phyloP scores from a whole-genome alignment of 1,139 yeast genomes.

The Scheffersomyces quercinus region DNA sequence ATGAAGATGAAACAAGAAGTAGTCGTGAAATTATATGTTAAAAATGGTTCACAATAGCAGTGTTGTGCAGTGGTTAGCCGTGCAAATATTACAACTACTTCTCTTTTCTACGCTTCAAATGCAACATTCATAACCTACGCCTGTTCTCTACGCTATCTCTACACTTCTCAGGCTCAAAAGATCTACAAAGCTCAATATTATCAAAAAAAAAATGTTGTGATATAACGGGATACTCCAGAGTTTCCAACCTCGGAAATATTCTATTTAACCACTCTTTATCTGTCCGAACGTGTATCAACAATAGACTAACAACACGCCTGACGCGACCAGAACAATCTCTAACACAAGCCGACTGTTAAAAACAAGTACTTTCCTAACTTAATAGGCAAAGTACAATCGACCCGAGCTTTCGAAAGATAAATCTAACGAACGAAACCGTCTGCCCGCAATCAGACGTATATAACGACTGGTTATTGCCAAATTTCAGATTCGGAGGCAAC shows the following conservation, averaged over 20 bases:
- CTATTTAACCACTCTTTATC: conserved; percentile 52
- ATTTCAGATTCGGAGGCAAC: conserved; percentile 43
- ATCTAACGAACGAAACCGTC: conserved; percentile 15
- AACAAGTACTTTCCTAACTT: conserved; percentile 42
- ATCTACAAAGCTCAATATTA: too few species aligned
- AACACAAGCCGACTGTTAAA: conserved; percentile 13
- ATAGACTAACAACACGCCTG: conserved; percentile 27
- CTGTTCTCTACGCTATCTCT: too few species aligned
- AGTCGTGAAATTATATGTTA: too few species aligned
- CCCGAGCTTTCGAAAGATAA: conserved; percentile 11
- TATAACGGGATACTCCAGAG: conserved; percentile 58
- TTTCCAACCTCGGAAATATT: conserved; percentile 41
- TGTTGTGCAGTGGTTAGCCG: too few species aligned
- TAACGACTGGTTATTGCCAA: conserved; percentile 28
- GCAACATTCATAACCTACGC: too few species aligned
- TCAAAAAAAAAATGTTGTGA: conserved; percentile 38
- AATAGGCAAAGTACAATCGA: conserved; percentile 46
- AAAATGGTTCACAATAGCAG: too few species aligned
- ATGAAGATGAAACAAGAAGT: too few species aligned
- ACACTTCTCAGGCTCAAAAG: too few species aligned
- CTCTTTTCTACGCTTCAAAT: too few species aligned
- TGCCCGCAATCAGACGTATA: conserved; percentile 27
- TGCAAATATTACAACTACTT: too few species aligned
- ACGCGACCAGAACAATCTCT: conserved; percentile 11
- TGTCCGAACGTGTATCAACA: conserved; percentile 47